Evolutionary conservation across 768 basidiomycete genomes (phyloP), one percentile per base, ranked within the genome.

Genomic region (Boletus insuetus): DNA sequence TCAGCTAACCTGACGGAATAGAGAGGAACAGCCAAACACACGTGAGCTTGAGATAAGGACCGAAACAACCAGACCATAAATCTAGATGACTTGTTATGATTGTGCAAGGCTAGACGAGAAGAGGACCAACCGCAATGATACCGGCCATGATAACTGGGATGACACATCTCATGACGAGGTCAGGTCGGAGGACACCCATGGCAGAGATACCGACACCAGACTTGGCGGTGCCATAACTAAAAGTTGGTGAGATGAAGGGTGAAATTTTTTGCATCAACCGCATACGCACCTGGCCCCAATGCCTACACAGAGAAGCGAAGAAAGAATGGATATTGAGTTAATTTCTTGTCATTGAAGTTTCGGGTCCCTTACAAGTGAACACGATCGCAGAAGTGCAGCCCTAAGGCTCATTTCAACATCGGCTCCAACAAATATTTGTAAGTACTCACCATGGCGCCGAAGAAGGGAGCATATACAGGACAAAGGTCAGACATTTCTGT

Each of bases 131-230:
- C 72, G 91, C 96, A 77, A 98, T 97, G 79, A 98, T 98, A 94
- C 96, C 96, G 81, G 96, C 96, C 96, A 98, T 98, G 75, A 99
- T 89, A 72, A 98, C 94, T 44, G 95, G 95, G 49, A 98, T 85
- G 61, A 90, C 87, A 83, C 90, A 95, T 80, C 88, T 94, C 91
- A 98, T 96, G 91, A 98, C 95, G 66, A 88, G 80, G 80, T 96
- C 95, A 49, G 95, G 96, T 59, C 94, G 86, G 55, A 97, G 85
- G 64, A 96, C 92, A 53, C 95, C 93, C 97, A 97, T 98, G 62
- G 97, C 95, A 53, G 94, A 89, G 63, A 97, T 93, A 66, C 94
- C 93, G 62, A 94, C 97, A 68, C 97, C 97, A 64, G 97, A 97
- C 78, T 98, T 99, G 70, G 97, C 94, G 44, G 96, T 98, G 60